Percentiles rank a stretch among this genome's conserved stretches.
These are phyloP conservation scores for Phialocephala sp. DNA, from an alignment of 2,329 filamentous ascomycete species.

Conservation along the genomic window DNA sequence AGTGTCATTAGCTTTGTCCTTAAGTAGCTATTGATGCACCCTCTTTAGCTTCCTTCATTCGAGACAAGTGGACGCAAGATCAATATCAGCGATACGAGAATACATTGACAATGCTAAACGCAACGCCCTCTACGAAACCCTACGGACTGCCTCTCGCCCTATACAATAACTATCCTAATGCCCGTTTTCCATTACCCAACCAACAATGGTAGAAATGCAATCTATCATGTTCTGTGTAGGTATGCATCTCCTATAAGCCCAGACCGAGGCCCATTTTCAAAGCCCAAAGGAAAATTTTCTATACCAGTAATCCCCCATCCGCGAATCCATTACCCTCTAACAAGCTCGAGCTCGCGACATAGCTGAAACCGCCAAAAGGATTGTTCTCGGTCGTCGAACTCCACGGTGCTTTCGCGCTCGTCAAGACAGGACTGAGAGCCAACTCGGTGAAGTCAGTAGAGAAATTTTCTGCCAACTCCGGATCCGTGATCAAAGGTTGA, in stretches of 20 bases:
- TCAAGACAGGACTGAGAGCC: slow-evolving; percentile 75
- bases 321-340: slow-evolving; percentile 36
- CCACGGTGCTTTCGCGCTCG: slow-evolving; percentile 40
- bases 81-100: no score
- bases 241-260: background rate
- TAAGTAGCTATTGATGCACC: no score
- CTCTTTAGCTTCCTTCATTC: no score
- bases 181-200: background rate
- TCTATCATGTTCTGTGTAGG: background rate
- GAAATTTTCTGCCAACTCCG: slow-evolving; percentile 96
- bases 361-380: slow-evolving; percentile 45
- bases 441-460: slow-evolving; percentile 88
- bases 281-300: background rate
- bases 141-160: background rate
- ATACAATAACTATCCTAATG: background rate
- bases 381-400: slow-evolving; percentile 34
- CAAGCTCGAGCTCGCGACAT: slow-evolving; percentile 44
- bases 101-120: background rate
- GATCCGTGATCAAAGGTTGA: slow-evolving; percentile 91
- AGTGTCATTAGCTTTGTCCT: no score
- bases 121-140: background rate
- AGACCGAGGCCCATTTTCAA: background rate
- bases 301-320: slow-evolving; percentile 5
- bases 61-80: no score
- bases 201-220: background rate